Evolutionary conservation across 2,329 filamentous ascomycete species (phyloP), one percentile per base, ranked within the genome.

Genomic region (Penicillium hordei): DNA sequence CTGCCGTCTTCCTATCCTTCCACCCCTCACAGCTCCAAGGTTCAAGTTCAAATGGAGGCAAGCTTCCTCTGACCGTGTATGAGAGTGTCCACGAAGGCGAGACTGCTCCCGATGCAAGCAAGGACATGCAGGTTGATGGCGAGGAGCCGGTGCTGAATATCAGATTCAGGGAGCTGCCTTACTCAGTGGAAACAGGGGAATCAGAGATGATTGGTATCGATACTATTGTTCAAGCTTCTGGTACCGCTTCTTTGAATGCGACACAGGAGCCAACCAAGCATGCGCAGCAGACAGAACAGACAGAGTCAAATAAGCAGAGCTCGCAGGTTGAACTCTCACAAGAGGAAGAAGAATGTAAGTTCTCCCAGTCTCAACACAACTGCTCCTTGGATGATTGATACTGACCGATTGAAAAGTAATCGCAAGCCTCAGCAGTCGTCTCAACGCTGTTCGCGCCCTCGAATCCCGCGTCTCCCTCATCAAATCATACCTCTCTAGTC

Each of bases 191-290:
- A 77, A 96, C 93, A 0, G 91, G 91, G 10, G 93, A 97, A 74
- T 93, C 93, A 1, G 94, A 99, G 75, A 97, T 97, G 92, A 97
- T 99, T 64, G 90, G 90, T 65, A 90, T 99, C 69, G 92, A 97
- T 75, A 96, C 93, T 64, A 89, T 99, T 21, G 93, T 93, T 0
- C 87, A 88, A 52, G 91, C 90, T 39, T 90, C 89, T 46, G 90
- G 90, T 48, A 93, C 90, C 68, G 93, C 92, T 25, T 87, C 89
- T 12, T 86, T 86, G 33, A 78, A 85, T 25, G 72, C 67, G 34
- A 53, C 61, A 8, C 40, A 65, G 45, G 49, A 44, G 19, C 13
- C 54, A 62, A 49, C 59, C 45, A 59, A 63, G 39, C 44, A 33
- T 3, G 27, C 57, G 4, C 39, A 57, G 59, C 63, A 52, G 50